phyloP scores from a whole-genome alignment of 148 eudicot genomes.

The Rhododendron ovatum region DNA sequence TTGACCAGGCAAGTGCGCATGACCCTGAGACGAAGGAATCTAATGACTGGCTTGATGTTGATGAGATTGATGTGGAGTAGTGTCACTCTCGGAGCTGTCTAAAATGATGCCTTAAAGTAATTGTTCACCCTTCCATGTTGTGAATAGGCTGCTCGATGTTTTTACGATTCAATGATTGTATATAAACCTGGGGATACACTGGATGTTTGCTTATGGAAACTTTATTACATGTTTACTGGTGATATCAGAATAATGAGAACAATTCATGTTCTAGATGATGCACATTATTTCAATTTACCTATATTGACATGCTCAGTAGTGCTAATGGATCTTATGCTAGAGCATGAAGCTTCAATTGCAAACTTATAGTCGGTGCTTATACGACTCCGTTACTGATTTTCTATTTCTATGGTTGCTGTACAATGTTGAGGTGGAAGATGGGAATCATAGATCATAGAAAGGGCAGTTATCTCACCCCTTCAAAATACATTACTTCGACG shows the following conservation, averaged over 20 bases:
- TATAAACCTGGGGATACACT: not conserved
- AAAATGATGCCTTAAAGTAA: not conserved
- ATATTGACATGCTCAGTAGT: not conserved
- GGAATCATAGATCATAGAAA: not conserved
- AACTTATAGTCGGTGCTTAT: not conserved
- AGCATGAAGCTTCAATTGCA: not conserved
- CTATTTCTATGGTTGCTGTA: not conserved
- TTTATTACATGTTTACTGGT: not conserved
- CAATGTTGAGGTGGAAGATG: not conserved
- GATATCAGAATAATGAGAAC: not conserved
- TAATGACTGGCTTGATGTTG: conserved; percentile 57
- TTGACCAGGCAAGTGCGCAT: conserved; percentile 27
- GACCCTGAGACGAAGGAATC: conserved; percentile 46
- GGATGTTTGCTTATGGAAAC: conserved; percentile 7
- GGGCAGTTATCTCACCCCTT: not conserved
- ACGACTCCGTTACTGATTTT: not conserved
- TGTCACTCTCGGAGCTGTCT: not conserved
- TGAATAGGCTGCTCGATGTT: conserved; percentile 10
- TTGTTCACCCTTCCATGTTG: not conserved
- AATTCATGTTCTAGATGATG: not conserved
- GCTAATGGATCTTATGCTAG: conserved; percentile 3
- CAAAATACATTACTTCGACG: not conserved
- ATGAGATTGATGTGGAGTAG: conserved; percentile 51
- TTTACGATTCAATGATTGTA: not conserved
- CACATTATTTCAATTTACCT: not conserved